Evolutionary conservation across 2,329 filamentous ascomycete species (phyloP), one percentile per base, ranked within the genome.

Genomic region (Diplodia intermedia): DNA sequence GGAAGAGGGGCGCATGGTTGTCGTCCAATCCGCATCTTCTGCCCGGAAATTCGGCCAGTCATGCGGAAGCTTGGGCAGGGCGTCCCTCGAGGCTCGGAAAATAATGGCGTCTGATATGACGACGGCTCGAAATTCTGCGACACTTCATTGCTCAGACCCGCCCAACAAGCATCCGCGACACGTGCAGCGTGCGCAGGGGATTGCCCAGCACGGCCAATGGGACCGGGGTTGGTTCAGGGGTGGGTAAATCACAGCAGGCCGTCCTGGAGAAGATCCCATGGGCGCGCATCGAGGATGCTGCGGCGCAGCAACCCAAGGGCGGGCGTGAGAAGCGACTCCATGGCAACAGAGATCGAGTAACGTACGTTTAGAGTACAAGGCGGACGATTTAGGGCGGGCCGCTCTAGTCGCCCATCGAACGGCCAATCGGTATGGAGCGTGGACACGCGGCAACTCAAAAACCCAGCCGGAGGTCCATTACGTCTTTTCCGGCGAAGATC

Each of bases 361-460:
- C 52, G 65, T 66, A 56, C 20, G 52, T 66, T 66, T 66, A 66
- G 65, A 66, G 65, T 66, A 66, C 60, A 63, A 36, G 40, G 52
- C 65, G 53, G 26, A 31, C 52, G 65, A 50, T 57, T 66, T 66
- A 66, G 65, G 53, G 65, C 65, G 65, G 52, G 62, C 62, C 62
- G 53, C 38, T 47, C 43, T 57, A 57, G 53, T 66, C 53, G 53
- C 52, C 65, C 65, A 57, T 66, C 65, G 33, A 36, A 26, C 40
- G 53, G 54, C 65, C 65, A 66, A 66, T 66, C 57, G 66, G 56
- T 62, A 55, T 52, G 56, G 14, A 68, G 53, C 53, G 38, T 57
- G n/a, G 26, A 63, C 53, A 63, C 56, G 50, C 66, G 66, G 66
- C 66, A 63, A 61, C 23, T 50, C 57, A 57, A 56, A 68, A 18